Conservation (phyloP, 163 green algal species). For the Volvox carteri region DNA sequence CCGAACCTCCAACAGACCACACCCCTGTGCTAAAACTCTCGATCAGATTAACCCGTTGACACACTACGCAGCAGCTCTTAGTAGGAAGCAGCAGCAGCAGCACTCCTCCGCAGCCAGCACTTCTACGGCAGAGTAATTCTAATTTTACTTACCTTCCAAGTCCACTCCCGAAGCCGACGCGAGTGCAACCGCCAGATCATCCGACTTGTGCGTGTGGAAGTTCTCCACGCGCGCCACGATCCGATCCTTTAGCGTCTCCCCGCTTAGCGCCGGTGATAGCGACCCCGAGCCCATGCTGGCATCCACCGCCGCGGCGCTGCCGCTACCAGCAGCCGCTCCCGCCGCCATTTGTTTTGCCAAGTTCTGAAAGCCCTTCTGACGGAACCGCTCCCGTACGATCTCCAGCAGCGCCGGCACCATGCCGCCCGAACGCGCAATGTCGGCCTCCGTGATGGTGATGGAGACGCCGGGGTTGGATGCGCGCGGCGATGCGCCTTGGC, state of each 20-base stretch:
- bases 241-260: constrained; percentile 35
- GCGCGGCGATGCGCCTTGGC: background rate
- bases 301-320: background rate
- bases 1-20: too few relatives aligned
- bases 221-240: constrained; percentile 48
- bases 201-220: background rate
- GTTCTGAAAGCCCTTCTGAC: constrained; percentile 34
- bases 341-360: constrained; percentile 2
- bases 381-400: constrained; percentile 46
- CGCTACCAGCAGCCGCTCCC: background rate
- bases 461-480: background rate
- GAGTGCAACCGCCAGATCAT: background rate
- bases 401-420: constrained; percentile 54
- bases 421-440: constrained; percentile 44
- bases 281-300: background rate
- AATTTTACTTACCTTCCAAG: background rate
- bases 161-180: background rate
- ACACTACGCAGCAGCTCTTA: too few relatives aligned
- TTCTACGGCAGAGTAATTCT: background rate
- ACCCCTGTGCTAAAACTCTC: too few relatives aligned
- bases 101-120: background rate
- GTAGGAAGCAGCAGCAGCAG: too few relatives aligned
- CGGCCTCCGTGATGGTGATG: constrained; percentile 53
- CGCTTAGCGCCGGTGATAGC: constrained; percentile 7
- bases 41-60: too few relatives aligned